Percentiles rank a stretch among this genome's conserved stretches.
Conservation (phyloP, 2,329 filamentous ascomycete genomes). For the Aspergillus floridensis region DNA sequence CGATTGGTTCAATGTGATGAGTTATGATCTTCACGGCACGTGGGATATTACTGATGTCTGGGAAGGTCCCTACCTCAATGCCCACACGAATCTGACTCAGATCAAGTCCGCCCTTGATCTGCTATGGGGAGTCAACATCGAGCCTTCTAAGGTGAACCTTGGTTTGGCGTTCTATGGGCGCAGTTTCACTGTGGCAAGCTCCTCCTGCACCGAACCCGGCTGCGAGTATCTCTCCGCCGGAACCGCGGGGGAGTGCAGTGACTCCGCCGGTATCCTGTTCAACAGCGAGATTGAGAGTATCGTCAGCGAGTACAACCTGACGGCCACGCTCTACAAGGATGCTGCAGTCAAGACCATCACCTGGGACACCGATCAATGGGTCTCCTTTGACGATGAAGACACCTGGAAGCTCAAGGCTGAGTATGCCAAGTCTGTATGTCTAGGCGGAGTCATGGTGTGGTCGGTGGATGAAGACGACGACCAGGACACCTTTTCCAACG, state of each 20-base stretch:
- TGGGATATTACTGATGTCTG: slow-evolving; percentile 12
- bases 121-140: slow-evolving; percentile 14
- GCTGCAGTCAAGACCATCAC: slow-evolving; percentile 19
- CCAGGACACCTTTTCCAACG: neutral
- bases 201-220: slow-evolving; percentile 7
- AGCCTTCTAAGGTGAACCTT: slow-evolving; percentile 9
- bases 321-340: slow-evolving; percentile 17
- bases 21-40: slow-evolving; percentile 17
- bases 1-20: slow-evolving; percentile 18
- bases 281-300: slow-evolving; percentile 27
- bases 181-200: slow-evolving; percentile 1
- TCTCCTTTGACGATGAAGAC: slow-evolving; percentile 36
- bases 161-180: slow-evolving; percentile 16
- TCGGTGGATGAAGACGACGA: neutral
- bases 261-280: slow-evolving; percentile 21
- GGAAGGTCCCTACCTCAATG: slow-evolving; percentile 5
- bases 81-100: slow-evolving; percentile 17
- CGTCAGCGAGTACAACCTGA: slow-evolving; percentile 17
- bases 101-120: slow-evolving; percentile 12
- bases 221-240: slow-evolving; percentile 18
- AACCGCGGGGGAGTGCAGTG: slow-evolving; percentile 21
- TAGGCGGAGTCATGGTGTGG: slow-evolving; percentile 30
- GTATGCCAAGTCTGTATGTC: slow-evolving; percentile 31
- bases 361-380: slow-evolving; percentile 21
- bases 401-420: slow-evolving; percentile 39